phyloP scores from a whole-genome alignment of 441 rosid genomes.

The Adansonia grandidieri region DNA sequence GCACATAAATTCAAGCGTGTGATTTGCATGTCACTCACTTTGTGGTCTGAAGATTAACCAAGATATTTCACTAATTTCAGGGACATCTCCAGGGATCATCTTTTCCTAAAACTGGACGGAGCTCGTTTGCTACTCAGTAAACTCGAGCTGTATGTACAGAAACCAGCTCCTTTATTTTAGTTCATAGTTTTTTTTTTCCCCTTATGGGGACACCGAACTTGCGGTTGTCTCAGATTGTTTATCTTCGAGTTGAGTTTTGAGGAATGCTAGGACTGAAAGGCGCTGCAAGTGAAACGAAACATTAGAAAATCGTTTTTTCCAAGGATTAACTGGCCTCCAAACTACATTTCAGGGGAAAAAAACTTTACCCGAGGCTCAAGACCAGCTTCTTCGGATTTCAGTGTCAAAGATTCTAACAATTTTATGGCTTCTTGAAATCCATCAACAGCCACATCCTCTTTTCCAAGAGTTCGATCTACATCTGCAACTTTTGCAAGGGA shows the following conservation, averaged over 20 bases:
- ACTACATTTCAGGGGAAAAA: slow-evolving; percentile 20
- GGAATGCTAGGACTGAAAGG: slow-evolving; percentile 77
- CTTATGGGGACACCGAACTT: not conserved
- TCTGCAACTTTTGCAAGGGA: slow-evolving; percentile 98
- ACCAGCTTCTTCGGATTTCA: slow-evolving; percentile 69
- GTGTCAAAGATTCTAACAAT: slow-evolving; percentile 67
- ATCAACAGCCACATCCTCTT: slow-evolving; percentile 61
- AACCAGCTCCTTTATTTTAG: slow-evolving; percentile 10
- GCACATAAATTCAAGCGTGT: not conserved
- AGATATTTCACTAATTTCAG: not conserved
- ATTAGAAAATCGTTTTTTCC: not conserved
- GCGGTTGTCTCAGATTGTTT: slow-evolving; percentile 46
- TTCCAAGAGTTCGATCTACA: slow-evolving; percentile 72
- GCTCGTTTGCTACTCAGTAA: not conserved
- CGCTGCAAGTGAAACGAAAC: slow-evolving; percentile 53
- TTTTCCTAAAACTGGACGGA: slow-evolving; percentile 3
- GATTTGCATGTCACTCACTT: not conserved
- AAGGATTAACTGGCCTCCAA: not conserved
- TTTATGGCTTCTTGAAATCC: slow-evolving; percentile 85
- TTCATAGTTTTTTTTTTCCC: not conserved
- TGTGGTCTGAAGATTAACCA: not conserved
- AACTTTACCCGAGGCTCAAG: slow-evolving; percentile 79
- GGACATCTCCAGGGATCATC: not conserved
- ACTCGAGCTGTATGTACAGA: slow-evolving; percentile 26
- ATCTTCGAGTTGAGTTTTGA: slow-evolving; percentile 65